phyloP scores from a whole-genome alignment of 2,329 filamentous ascomycete species.

The Phyllosticta paracitricarpa region DNA sequence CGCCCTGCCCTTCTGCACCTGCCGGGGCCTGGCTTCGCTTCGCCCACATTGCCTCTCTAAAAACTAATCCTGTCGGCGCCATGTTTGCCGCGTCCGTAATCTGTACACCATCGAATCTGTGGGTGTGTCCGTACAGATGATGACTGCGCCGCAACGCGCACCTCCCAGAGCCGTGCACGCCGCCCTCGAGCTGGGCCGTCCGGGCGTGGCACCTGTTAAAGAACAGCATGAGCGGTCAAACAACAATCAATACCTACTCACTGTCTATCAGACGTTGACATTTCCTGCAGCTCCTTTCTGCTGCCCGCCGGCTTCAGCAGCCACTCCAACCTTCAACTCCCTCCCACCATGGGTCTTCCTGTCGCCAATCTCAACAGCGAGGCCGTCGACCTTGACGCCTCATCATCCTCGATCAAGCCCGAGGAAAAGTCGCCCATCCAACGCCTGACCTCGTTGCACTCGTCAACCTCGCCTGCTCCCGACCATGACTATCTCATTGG shows the following conservation, averaged over 20 bases:
- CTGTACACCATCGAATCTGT: neutral
- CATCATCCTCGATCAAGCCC: neutral
- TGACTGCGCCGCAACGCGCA: neutral
- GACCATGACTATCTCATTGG: slow-evolving; percentile 30
- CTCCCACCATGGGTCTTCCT: slow-evolving; percentile 2
- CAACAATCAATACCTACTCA: neutral
- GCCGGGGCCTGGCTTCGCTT: neutral
- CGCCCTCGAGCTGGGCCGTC: neutral
- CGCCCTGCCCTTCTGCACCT: neutral
- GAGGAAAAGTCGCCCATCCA: neutral
- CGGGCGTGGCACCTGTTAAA: neutral
- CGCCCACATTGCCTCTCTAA: neutral
- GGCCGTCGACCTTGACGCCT: neutral
- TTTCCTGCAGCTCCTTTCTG: neutral
- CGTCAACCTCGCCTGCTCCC: slow-evolving; percentile 7
- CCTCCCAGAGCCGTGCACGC: slow-evolving; percentile 5
- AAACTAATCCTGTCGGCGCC: neutral
- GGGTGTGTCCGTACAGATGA: too few relatives aligned
- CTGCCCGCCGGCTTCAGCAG: neutral
- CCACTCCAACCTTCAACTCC: neutral
- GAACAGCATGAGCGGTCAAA: neutral
- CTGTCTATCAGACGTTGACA: neutral
- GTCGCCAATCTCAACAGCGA: neutral
- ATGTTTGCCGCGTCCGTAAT: neutral
- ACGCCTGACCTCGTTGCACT: slow-evolving; percentile 6